A percentile compares a stretch with the other conserved stretches of the same genome.
These are phyloP conservation scores for Dictyostelium capitatum DNA, from an alignment of 78 protist species.

Conservation along the genomic window DNA sequence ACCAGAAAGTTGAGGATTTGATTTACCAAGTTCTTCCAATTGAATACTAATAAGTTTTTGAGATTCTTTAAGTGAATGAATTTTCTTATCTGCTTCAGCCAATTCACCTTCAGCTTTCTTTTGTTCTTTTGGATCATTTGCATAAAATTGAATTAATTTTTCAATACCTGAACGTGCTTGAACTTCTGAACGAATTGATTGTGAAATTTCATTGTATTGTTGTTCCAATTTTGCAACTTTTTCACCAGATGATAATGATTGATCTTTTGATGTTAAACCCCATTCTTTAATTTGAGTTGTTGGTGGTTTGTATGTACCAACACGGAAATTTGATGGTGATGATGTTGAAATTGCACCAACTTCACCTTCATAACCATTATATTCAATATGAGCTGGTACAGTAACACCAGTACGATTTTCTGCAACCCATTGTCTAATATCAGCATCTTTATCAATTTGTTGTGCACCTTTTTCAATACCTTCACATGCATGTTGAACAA, in stretches of 20 bases:
- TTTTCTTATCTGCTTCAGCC: constrained; percentile 70
- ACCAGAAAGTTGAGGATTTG: constrained; percentile 15
- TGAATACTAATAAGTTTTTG: constrained; percentile 46
- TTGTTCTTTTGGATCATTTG: constrained; percentile 75
- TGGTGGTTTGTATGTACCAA: constrained; percentile 61
- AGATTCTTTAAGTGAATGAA: constrained; percentile 25
- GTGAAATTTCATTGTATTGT: constrained; percentile 69
- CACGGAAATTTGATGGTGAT: constrained; percentile 39
- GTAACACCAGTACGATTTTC: constrained; percentile 69
- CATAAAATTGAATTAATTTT: constrained; percentile 79
- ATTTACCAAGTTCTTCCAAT: constrained; percentile 60
- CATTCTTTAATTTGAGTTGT: constrained; percentile 59
- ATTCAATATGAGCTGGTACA: constrained; percentile 61
- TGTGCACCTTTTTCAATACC: constrained; percentile 41
- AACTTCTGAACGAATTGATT: constrained; percentile 45
- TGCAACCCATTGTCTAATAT: constrained; percentile 69
- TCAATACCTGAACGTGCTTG: constrained; percentile 73
- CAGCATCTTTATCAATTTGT: constrained; percentile 63
- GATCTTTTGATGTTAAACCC: constrained; percentile 69
- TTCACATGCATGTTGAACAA: constrained; percentile 30
- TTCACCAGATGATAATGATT: constrained; percentile 6
- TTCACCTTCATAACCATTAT: constrained; percentile 70
- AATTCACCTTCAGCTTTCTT: constrained; percentile 82
- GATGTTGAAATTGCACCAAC: neutral
- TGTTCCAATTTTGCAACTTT: constrained; percentile 61